Conservation (phyloP, 768 basidiomycete species). For the Lanmaoa rubissima region DNA sequence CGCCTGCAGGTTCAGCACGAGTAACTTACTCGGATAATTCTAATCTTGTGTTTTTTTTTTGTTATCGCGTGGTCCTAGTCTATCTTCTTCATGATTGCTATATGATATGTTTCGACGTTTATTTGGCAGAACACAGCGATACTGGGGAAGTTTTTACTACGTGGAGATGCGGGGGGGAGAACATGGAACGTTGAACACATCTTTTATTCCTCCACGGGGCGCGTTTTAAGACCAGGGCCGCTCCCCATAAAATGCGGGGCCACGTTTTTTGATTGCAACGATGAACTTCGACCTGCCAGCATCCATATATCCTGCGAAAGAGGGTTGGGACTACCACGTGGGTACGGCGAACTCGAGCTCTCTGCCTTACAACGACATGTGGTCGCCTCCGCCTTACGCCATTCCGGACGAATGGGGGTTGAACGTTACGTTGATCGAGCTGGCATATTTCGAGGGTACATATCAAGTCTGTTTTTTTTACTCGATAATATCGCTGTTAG, state of each 20-base stretch:
- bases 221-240: not conserved
- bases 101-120: constrained; percentile 16
- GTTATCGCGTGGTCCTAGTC: constrained; percentile 14
- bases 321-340: not conserved
- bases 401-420: not conserved
- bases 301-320: not conserved
- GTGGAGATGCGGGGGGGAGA: not conserved
- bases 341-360: not conserved
- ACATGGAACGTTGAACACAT: not conserved
- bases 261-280: constrained; percentile 3
- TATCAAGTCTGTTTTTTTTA: not conserved
- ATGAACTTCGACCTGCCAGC: not conserved
- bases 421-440: not conserved
- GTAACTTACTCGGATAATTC: constrained; percentile 34
- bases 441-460: not conserved
- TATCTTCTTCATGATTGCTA: constrained; percentile 5
- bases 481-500: not conserved
- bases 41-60: constrained; percentile 20
- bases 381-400: not conserved
- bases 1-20: constrained; percentile 30
- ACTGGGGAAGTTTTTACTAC: not conserved
- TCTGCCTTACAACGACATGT: not conserved
- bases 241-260: not conserved
- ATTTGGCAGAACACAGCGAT: not conserved
- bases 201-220: not conserved